phyloP scores from a whole-genome alignment of 495 filamentous ascomycete genomes.

The Zalerion maritima region DNA sequence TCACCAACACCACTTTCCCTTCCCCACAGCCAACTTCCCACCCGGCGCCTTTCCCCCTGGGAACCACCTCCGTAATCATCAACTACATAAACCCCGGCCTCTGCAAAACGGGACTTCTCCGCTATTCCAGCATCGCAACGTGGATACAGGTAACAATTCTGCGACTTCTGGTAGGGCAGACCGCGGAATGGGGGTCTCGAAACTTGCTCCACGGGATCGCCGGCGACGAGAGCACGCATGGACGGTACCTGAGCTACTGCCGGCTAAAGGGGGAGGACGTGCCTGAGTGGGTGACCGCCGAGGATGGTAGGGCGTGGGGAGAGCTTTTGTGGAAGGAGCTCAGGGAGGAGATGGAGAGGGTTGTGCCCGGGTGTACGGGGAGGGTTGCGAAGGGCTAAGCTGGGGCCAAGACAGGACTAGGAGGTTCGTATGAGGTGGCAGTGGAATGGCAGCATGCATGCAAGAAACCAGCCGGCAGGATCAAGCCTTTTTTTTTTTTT shows the following conservation, averaged over 20 bases:
- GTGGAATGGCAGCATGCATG: too few species aligned
- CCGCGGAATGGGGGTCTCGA: constrained; percentile 1
- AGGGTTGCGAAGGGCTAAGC: too few species aligned
- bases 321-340: constrained; percentile 3
- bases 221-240: constrained; percentile 2
- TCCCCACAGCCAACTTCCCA: too few species aligned
- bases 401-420: too few species aligned
- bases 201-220: constrained; percentile 2
- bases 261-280: constrained; percentile 1
- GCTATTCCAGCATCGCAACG: constrained; percentile 7
- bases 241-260: constrained; percentile 4
- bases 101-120: constrained; percentile 21
- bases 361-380: constrained; percentile 4
- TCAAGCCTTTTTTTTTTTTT: too few species aligned
- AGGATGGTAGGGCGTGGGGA: not conserved
- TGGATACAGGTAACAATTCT: not conserved
- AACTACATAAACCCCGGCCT: constrained; percentile 31
- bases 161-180: not conserved
- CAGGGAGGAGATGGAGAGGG: constrained; percentile 1
- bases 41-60: too few species aligned
- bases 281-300: not conserved
- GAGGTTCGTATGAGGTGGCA: too few species aligned
- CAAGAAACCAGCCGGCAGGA: too few species aligned
- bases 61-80: constrained; percentile 30
- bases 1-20: too few species aligned